Base-by-base conservation (phyloP, 2,329 filamentous ascomycete species). In the Microcyclosporella mali region DNA sequence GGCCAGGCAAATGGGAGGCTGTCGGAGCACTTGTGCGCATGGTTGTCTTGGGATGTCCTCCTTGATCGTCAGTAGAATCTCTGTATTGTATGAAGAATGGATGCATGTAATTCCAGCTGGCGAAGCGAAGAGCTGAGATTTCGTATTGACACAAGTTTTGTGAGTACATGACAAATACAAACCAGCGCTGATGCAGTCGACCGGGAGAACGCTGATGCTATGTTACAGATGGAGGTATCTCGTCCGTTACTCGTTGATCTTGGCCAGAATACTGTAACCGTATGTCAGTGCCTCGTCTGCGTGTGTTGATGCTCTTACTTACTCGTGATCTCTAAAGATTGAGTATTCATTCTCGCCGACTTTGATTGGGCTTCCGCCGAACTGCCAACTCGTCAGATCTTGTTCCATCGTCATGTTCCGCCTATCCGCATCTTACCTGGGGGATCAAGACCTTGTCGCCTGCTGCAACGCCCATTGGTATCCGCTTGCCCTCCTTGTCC, bases 291-390 rank as follows among this genome's bases (percentile, higher is more conserved):
- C 8, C n/a, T 15, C 1, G 25, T 16, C 2, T 2, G 21, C 21
- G 11, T 6, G 11, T 25, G 6, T 11, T n/a, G 16, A 33, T 30
- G 4, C 4, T n/a, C 27, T 30, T 35, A 55, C 89, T 72, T 82
- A 97, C 90, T 98, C 92, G 75, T 88, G 85, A 72, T 98, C 92
- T 63, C 92, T 81, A 84, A 95, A 98, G 54, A 98, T 81, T 53
- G 85, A 82, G 76, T 81, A 97, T 74, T 98, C 92, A 57, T 97
- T 88, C 61, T 98, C 90, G 58, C 90, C 92, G 58, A 97, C 87
- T 81, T 97, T 97, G 69, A 98, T 82, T 53, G 90, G 84, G 64
- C 84, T 92, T 53, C 92, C 92, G 62, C 92, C 92, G 64, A 84
- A 98, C 87, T 94, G 60, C 50, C 10, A 32, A 19, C 3, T 15